Base-by-base conservation (phyloP, 192 early-diverging fungal genomes). In the Radiomyces spectabilis region DNA sequence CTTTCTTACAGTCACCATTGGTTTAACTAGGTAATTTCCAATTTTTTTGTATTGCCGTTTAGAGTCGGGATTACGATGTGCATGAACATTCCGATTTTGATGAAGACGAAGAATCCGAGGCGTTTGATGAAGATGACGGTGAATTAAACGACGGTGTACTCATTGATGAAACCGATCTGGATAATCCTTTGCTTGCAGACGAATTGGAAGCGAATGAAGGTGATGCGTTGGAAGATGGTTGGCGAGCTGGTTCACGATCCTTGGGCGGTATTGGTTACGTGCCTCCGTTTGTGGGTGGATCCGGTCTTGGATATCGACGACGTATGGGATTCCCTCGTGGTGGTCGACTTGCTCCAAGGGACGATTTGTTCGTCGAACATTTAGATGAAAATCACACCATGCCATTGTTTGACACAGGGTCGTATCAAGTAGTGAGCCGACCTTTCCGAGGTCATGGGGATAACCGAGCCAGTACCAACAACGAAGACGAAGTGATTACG, bases 401-500 rank as follows among this genome's bases (percentile, higher is more conserved):
- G n/a, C n/a, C n/a, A n/a, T n/a, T n/a, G n/a, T n/a, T n/a, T n/a
- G n/a, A n/a, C n/a, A n/a, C n/a, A n/a, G n/a, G n/a, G n/a, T n/a
- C n/a, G n/a, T n/a, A n/a, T 39, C 40, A 60, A 37, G 50, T 78
- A n/a, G 58, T 75, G 4, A 63, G 71, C 6, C 26, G 75, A 31
- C 63, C 61, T 13, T 54, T 72, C 32, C 51, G 57, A 24, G 61
- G 63, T 5, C 60, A 59, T n/a, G 56, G 68, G n/a, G n/a, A n/a
- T n/a, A n/a, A n/a, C n/a, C n/a, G n/a, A n/a, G n/a, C n/a, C 7
- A 62, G 57, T 30, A 27, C 61, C 0, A 59, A 60, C 34, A 43
- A 50, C 6, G 71, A 68, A n/a, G 85, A 85, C 51, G 74, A 79
- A 55, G 57, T 74, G 34, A 76, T 78, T 37, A 73, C 80, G 0